phyloP scores from a whole-genome alignment of 2,329 filamentous ascomycete species.

The Aspergillus tanneri region DNA sequence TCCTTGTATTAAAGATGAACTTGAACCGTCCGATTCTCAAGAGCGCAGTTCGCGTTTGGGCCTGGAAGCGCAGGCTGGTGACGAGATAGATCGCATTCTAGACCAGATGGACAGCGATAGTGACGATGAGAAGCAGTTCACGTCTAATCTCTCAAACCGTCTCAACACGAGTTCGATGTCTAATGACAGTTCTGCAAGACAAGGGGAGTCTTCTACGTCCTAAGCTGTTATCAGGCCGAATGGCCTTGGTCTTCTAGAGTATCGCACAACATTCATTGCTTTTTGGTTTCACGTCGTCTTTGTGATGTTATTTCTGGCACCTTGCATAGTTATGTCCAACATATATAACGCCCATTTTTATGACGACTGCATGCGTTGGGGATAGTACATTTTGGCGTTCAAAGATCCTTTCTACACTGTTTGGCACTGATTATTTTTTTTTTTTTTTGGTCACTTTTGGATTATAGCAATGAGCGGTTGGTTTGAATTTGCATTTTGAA shows the following conservation, averaged over 20 bases:
- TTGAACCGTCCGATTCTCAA: neutral
- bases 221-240: neutral
- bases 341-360: neutral
- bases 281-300: neutral
- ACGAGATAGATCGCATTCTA: slow-evolving; percentile 43
- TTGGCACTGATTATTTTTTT: neutral
- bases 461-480: neutral
- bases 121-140: slow-evolving; percentile 29
- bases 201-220: neutral
- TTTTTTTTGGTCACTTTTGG: neutral
- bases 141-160: slow-evolving; percentile 1
- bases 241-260: neutral
- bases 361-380: neutral
- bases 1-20: slow-evolving; percentile 18
- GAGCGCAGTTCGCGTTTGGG: slow-evolving; percentile 16
- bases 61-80: slow-evolving; percentile 36
- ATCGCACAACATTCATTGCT: neutral
- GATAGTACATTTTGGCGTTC: neutral
- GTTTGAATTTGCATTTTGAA: neutral
- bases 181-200: neutral
- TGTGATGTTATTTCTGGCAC: neutral
- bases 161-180: neutral
- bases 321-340: neutral
- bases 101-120: slow-evolving; percentile 44
- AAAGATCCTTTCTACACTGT: neutral